Evolutionary conservation across 163 green algal species (phyloP).

Genomic region (Scenedesmus sp.): DNA sequence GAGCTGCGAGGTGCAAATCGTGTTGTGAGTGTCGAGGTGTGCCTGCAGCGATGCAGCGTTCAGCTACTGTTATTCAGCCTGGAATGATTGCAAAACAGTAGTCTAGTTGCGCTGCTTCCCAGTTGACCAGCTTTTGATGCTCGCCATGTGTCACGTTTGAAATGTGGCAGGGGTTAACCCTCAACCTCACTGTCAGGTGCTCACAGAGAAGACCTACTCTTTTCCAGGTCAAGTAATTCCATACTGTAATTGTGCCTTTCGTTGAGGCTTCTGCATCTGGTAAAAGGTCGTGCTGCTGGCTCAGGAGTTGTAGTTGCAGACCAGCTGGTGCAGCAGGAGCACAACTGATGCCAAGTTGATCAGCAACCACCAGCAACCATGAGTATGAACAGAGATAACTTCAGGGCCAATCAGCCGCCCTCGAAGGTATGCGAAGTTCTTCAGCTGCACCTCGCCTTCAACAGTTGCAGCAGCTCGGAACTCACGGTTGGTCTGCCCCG

Average conservation of each 20-base stretch:
- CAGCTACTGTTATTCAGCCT: neutral
- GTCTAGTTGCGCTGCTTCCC: neutral
- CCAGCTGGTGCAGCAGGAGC: neutral
- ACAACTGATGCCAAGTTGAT: neutral
- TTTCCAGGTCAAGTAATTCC: neutral
- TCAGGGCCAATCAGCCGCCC: constrained; percentile 53
- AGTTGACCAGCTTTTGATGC: neutral
- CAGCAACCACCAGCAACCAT: constrained; percentile 20
- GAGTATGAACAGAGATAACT: constrained; percentile 54
- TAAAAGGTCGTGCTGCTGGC: neutral
- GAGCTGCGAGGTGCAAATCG: neutral
- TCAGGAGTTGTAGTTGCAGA: neutral
- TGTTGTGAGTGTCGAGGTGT: neutral
- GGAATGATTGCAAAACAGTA: neutral
- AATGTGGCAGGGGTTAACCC: neutral
- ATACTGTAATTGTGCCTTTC: neutral
- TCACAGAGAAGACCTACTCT: neutral
- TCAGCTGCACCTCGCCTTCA: neutral
- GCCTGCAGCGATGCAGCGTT: neutral
- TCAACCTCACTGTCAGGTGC: neutral
- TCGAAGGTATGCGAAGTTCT: constrained; percentile 35
- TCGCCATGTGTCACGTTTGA: neutral
- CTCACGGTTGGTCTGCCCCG: neutral
- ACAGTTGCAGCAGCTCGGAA: constrained; percentile 23
- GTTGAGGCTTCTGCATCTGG: neutral